Base-by-base conservation (phyloP, 257 asterid genomes). In the Mitragyna speciosa region DNA sequence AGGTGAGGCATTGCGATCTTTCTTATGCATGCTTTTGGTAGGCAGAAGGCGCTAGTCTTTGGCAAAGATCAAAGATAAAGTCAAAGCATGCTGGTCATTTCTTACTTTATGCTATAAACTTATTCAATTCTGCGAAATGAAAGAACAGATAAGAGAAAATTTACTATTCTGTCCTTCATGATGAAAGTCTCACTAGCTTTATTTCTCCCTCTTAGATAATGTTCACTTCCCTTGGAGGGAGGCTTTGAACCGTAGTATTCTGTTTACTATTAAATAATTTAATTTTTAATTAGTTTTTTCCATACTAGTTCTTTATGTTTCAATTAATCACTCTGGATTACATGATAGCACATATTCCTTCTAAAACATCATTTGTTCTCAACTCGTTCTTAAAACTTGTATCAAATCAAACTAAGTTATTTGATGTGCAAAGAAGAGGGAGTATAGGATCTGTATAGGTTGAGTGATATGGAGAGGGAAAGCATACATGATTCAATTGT, bases 31-130 rank as follows among this genome's bases (percentile, higher is more conserved):
- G 75, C 36, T 14, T 45, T 28, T 4, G 15, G 47, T 28, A 51
- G 65, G 33, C 64, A 72, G 8, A 17, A 48, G n/a, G 63, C 15
- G 0, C 63, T 19, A 15, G 39, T 51, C 7, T 39, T 49, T 59
- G 31, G 12, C 64, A 31, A 26, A 6, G n/a, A 48, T 49, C 36
- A 72, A 10, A n/a, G 22, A 31, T 0, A 31, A 48, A 72, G 9
- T 17, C 16, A 15, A 28, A 72, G 65, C 64, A 14, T 49, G 76
- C 76, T 30, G 14, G 76, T 72, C 41, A 48, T 41, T 49, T 51
- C 76, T 49, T 49, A 48, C 26, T 72, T 72, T 15, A 51, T 72
- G 76, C 12, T 47, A 72, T 52, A 17, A 51, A 51, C 58, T 51
- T 51, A 17, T 54, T 19, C 63, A 47, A 28, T 16, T 2, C 26